These are phyloP conservation scores for Phytophthora cryptogea DNA, from an alignment of 352 stramenopile genomes.

Conservation along the genomic window DNA sequence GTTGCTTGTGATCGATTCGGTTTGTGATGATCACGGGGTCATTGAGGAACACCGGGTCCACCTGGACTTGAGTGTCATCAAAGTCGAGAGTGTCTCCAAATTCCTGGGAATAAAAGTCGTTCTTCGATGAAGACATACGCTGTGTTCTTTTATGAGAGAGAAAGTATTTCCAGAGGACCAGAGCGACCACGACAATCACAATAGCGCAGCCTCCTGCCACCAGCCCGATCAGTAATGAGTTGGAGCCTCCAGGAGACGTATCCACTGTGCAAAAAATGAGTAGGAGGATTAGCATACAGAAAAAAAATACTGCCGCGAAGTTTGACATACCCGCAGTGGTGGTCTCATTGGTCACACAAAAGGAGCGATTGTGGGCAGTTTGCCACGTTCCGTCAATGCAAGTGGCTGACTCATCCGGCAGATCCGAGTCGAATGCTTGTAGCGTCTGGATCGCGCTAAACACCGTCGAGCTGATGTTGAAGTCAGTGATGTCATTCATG, in stretches of 20 bases:
- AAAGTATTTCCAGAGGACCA: conserved; percentile 21
- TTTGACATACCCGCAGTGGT: conserved; percentile 15
- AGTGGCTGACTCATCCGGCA: conserved; percentile 14
- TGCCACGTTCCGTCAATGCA: conserved; percentile 36
- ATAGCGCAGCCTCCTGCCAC: conserved; percentile 29
- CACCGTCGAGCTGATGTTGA: conserved; percentile 36
- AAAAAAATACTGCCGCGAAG: background rate
- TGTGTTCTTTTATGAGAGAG: conserved; percentile 17
- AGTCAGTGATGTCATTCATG: conserved; percentile 35
- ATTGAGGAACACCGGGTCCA: conserved; percentile 40
- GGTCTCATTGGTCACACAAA: conserved; percentile 27
- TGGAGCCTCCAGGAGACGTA: conserved; percentile 16
- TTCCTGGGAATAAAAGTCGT: conserved; percentile 33
- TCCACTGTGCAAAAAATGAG: conserved; percentile 3
- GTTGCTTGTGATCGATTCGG: conserved; percentile 45
- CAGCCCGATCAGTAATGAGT: conserved; percentile 30
- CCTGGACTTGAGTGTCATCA: conserved; percentile 37
- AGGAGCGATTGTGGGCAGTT: conserved; percentile 30
- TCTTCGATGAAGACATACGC: conserved; percentile 35
- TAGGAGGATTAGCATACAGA: background rate
- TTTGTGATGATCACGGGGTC: conserved; percentile 54
- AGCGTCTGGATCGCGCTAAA: conserved; percentile 34
- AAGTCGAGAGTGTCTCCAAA: conserved; percentile 39
- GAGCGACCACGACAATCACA: conserved; percentile 15
- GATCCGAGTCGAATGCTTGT: conserved; percentile 30